Conservation (phyloP, 2,329 filamentous ascomycete species). For the Hirsutella minnesotensis region DNA sequence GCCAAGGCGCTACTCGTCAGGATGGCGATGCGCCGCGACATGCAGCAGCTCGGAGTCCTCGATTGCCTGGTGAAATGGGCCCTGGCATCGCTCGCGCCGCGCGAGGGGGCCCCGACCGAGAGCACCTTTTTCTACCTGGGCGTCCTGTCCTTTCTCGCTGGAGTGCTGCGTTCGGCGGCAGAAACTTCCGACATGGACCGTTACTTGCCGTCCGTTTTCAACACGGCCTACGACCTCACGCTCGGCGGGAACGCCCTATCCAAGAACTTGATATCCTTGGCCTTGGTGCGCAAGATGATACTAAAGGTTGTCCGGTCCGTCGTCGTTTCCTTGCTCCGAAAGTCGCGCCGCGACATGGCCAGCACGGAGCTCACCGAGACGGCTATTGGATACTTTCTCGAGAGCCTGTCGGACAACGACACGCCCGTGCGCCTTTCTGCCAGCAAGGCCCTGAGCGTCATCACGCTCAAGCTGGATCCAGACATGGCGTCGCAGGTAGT, state of each 20-base stretch:
- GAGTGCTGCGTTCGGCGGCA: slow-evolving; percentile 55
- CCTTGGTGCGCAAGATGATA: slow-evolving; percentile 67
- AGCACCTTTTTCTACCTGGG: slow-evolving; percentile 70
- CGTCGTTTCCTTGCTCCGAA: slow-evolving; percentile 52
- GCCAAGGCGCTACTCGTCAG: slow-evolving; percentile 75
- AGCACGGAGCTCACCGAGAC: slow-evolving; percentile 57
- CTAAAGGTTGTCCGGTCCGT: slow-evolving; percentile 78
- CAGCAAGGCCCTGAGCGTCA: slow-evolving; percentile 82
- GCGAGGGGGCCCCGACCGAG: slow-evolving; percentile 19
- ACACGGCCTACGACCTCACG: slow-evolving; percentile 47
- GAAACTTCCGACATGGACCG: slow-evolving; percentile 64
- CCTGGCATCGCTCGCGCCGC: slow-evolving; percentile 43
- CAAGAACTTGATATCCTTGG: slow-evolving; percentile 52
- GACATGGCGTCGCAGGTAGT: slow-evolving; percentile 81
- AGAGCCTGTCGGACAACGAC: slow-evolving; percentile 71
- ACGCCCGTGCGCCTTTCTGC: slow-evolving; percentile 83
- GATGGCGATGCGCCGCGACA: slow-evolving; percentile 73
- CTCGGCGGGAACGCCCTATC: slow-evolving; percentile 35
- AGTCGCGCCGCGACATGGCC: slow-evolving; percentile 26
- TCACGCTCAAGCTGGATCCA: slow-evolving; percentile 66
- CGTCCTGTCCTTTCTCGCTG: slow-evolving; percentile 66
- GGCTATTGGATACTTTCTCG: slow-evolving; percentile 70
- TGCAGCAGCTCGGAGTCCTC: slow-evolving; percentile 67
- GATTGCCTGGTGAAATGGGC: slow-evolving; percentile 60
- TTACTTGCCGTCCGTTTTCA: slow-evolving; percentile 55